Percentiles rank a stretch among this genome's conserved stretches.
These are phyloP conservation scores for Phialocephala subalpina DNA, from an alignment of 2,329 filamentous ascomycete species.

Conservation along the genomic window DNA sequence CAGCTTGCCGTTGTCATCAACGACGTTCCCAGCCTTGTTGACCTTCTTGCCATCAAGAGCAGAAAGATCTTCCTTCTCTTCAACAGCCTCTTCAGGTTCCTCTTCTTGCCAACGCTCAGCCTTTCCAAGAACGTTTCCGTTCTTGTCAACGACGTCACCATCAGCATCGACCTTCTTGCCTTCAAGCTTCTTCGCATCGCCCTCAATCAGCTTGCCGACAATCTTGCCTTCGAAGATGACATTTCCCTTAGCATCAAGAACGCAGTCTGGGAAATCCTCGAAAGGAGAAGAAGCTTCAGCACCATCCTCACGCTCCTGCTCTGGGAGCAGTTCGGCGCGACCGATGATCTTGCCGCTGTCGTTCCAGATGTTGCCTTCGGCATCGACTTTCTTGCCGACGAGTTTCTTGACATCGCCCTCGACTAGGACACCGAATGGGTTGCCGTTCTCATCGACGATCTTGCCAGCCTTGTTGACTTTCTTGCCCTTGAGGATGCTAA, in stretches of 20 bases:
- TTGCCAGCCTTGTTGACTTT: slow-evolving; percentile 66
- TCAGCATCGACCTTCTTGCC: slow-evolving; percentile 80
- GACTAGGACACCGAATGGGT: slow-evolving; percentile 66
- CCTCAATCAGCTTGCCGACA: slow-evolving; percentile 66
- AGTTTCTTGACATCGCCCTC: slow-evolving; percentile 72
- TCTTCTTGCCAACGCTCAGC: slow-evolving; percentile 45
- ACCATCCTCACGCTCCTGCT: slow-evolving; percentile 57
- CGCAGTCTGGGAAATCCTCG: slow-evolving; percentile 63
- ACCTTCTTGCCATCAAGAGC: slow-evolving; percentile 61
- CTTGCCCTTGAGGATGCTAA: slow-evolving; percentile 55
- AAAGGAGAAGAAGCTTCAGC: slow-evolving; percentile 58
- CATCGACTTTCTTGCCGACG: slow-evolving; percentile 69
- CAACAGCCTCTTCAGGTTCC: slow-evolving; percentile 38
- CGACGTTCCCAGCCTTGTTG: slow-evolving; percentile 66
- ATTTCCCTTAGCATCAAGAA: slow-evolving; percentile 60
- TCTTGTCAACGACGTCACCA: slow-evolving; percentile 82
- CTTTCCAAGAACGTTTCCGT: slow-evolving; percentile 61
- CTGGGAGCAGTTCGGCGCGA: slow-evolving; percentile 69
- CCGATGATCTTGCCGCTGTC: slow-evolving; percentile 74
- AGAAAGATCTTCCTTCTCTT: slow-evolving; percentile 51
- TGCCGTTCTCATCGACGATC: slow-evolving; percentile 57
- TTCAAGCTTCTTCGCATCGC: slow-evolving; percentile 68
- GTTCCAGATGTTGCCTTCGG: slow-evolving; percentile 75
- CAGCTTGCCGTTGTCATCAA: slow-evolving; percentile 59
- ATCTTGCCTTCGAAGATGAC: slow-evolving; percentile 60